Evolutionary conservation across 768 basidiomycete genomes (phyloP).

Genomic region (Daedaleopsis nitida): DNA sequence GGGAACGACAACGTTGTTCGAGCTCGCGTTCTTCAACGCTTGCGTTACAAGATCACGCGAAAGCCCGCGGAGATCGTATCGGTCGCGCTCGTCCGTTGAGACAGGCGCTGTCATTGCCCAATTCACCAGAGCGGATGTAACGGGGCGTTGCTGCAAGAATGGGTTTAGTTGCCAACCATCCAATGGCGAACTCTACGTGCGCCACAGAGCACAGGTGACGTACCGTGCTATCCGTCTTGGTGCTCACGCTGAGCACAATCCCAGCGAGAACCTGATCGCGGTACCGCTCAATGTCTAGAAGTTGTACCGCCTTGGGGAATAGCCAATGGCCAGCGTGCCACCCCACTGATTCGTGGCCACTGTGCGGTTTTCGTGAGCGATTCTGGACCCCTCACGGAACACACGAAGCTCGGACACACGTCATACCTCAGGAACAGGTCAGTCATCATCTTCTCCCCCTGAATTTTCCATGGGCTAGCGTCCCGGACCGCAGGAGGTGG

Average conservation of each 20-base stretch:
- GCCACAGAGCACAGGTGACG: constrained; percentile 30
- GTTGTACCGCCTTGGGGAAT: constrained; percentile 69
- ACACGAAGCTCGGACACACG: neutral
- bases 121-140: constrained; percentile 57
- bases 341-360: constrained; percentile 37
- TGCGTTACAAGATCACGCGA: constrained; percentile 58
- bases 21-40: constrained; percentile 52
- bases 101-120: constrained; percentile 60
- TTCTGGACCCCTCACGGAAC: neutral
- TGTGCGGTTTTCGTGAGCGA: constrained; percentile 23
- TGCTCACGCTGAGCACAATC: constrained; percentile 77
- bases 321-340: constrained; percentile 80
- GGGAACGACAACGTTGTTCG: constrained; percentile 82
- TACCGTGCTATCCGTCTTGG: constrained; percentile 85
- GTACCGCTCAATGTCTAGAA: constrained; percentile 66
- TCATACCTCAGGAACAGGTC: constrained; percentile 57
- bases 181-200: neutral
- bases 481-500: constrained; percentile 44
- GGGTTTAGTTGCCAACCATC: neutral
- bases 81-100: constrained; percentile 25
- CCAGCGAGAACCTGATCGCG: constrained; percentile 66
- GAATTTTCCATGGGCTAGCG: constrained; percentile 53
- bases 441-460: constrained; percentile 47
- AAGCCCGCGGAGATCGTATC: constrained; percentile 54
- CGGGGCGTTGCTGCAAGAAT: constrained; percentile 63